Conservation (phyloP, 2,329 filamentous ascomycete species). For the Magnaporthiopsis rhizophila region DNA sequence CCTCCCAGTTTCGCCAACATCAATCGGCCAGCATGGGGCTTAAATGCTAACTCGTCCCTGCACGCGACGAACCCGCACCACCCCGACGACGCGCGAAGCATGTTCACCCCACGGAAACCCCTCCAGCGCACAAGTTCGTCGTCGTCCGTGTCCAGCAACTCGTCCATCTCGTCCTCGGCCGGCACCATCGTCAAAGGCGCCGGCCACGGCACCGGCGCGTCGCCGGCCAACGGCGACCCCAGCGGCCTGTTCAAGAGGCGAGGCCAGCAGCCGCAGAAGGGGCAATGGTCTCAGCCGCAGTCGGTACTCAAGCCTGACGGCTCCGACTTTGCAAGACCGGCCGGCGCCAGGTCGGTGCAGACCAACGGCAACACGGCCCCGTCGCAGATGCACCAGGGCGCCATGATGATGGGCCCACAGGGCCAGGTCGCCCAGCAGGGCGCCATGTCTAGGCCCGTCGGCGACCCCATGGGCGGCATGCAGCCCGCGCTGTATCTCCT, state of each 20-base stretch:
- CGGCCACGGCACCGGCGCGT: slow-evolving; percentile 49
- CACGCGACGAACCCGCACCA: slow-evolving; percentile 76
- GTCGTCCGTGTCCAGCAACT: slow-evolving; percentile 68
- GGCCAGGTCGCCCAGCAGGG: slow-evolving; percentile 32
- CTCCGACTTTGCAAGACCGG: slow-evolving; percentile 37
- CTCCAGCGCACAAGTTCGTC: slow-evolving; percentile 85
- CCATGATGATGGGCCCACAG: slow-evolving; percentile 29
- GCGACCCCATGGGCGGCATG: slow-evolving; percentile 52
- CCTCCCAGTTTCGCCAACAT: slow-evolving; percentile 56
- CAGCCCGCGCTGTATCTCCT: slow-evolving; percentile 77
- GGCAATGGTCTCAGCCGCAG: slow-evolving; percentile 35
- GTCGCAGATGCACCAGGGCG: slow-evolving; percentile 28
- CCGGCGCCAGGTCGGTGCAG: slow-evolving; percentile 27
- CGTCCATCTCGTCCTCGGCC: slow-evolving; percentile 45
- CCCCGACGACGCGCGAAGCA: slow-evolving; percentile 74
- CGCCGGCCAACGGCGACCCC: slow-evolving; percentile 35
- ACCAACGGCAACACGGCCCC: slow-evolving; percentile 30
- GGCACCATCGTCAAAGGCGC: slow-evolving; percentile 50
- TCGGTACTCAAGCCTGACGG: slow-evolving; percentile 3
- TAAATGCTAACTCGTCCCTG: slow-evolving; percentile 44
- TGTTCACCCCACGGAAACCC: slow-evolving; percentile 84
- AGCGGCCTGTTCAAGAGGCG: slow-evolving; percentile 48
- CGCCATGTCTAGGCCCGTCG: slow-evolving; percentile 54
- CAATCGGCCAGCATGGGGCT: slow-evolving; percentile 58
- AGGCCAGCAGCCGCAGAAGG: slow-evolving; percentile 40